Percentiles rank a stretch among this genome's conserved stretches.
These are phyloP conservation scores for Populus hybrid DNA, from an alignment of 441 rosid species.

Conservation along the genomic window DNA sequence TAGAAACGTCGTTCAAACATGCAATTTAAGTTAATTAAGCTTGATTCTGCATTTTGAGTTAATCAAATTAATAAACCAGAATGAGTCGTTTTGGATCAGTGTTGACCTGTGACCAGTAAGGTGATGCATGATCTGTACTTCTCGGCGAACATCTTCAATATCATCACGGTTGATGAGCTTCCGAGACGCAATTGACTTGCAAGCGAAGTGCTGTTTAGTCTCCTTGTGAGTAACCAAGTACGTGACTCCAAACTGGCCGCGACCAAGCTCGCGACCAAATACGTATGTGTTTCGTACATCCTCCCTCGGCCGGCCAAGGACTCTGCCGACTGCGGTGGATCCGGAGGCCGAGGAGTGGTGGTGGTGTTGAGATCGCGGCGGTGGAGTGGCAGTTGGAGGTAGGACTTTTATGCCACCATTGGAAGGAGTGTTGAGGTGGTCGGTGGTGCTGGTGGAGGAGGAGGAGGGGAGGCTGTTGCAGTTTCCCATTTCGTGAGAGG, in stretches of 20 bases:
- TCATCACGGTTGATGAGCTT: conserved; percentile 28
- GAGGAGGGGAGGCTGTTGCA: conserved; percentile 50
- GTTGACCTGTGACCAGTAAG: conserved; percentile 42
- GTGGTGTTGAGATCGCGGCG: conserved; percentile 21
- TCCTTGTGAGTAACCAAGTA: conserved; percentile 29
- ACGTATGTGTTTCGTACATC: conserved; percentile 42
- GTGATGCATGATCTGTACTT: conserved; percentile 39
- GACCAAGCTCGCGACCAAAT: conserved; percentile 33
- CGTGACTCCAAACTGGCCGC: conserved; percentile 35
- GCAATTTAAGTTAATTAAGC: background rate
- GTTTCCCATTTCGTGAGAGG: conserved; percentile 47
- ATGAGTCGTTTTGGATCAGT: background rate
- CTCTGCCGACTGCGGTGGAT: conserved; percentile 43
- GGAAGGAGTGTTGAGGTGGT: conserved; percentile 7
- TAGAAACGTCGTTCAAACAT: background rate
- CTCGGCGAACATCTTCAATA: conserved; percentile 32
- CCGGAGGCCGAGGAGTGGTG: conserved; percentile 12
- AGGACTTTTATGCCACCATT: conserved; percentile 32
- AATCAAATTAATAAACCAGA: too few species aligned
- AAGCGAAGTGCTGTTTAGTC: conserved; percentile 23
- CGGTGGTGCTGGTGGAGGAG: conserved; percentile 8
- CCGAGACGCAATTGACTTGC: conserved; percentile 29
- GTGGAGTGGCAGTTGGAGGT: conserved; percentile 20
- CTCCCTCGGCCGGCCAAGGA: conserved; percentile 88
- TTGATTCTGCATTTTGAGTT: background rate